phyloP scores from a whole-genome alignment of 2,329 filamentous ascomycete genomes.

The Xylariales sp. region DNA sequence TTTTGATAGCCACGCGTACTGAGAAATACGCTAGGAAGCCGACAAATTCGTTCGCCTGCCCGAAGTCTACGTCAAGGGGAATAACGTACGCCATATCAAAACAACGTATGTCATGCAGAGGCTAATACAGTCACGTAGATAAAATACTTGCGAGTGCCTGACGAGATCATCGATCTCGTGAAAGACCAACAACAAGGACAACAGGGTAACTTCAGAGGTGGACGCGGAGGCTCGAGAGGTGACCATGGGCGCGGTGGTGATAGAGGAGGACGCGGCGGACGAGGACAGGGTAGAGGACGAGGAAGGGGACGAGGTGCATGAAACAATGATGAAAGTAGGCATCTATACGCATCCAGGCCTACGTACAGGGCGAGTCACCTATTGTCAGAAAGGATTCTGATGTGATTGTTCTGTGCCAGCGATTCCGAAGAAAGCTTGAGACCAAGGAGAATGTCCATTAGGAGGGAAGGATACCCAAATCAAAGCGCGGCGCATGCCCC shows the following conservation, averaged over 20 bases:
- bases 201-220: constrained; percentile 58
- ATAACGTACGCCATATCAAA: constrained; percentile 67
- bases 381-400: no score
- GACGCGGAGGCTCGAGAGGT: constrained; percentile 55
- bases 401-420: no score
- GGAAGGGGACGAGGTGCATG: constrained; percentile 34
- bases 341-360: no score
- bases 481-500: no score
- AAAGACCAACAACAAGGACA: constrained; percentile 86
- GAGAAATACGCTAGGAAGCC: constrained; percentile 79
- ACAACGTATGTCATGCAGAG: neutral
- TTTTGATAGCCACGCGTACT: no score
- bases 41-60: constrained; percentile 89
- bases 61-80: constrained; percentile 94
- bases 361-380: no score
- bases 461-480: no score
- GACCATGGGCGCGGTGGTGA: constrained; percentile 55
- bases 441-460: no score
- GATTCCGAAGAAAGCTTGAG: no score
- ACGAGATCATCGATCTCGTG: constrained; percentile 92
- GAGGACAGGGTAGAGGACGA: constrained; percentile 44
- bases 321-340: constrained; percentile 6
- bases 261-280: constrained; percentile 50
- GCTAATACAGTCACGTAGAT: constrained; percentile 57
- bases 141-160: constrained; percentile 93